A percentile compares a stretch with the other conserved stretches of the same genome.
These are phyloP conservation scores for Sclerotinia sclerotiorum DNA, from an alignment of 2,329 filamentous ascomycete genomes.

Conservation along the genomic window DNA sequence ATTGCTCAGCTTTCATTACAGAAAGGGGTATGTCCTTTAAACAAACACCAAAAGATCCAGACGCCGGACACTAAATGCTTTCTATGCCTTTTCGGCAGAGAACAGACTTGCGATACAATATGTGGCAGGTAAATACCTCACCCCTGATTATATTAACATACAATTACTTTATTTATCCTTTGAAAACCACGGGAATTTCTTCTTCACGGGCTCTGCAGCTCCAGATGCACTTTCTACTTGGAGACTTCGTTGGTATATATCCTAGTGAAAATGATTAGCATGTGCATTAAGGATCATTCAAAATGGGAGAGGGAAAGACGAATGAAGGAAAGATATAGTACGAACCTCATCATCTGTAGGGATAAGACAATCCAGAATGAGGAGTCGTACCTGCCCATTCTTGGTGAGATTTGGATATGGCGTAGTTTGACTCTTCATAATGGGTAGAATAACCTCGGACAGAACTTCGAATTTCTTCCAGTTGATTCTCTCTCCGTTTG, in stretches of 20 bases:
- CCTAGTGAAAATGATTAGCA: constrained; percentile 44
- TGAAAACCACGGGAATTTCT: constrained; percentile 65
- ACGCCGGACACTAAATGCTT: constrained; percentile 11
- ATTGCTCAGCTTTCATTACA: constrained; percentile 1
- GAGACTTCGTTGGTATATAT: constrained; percentile 63
- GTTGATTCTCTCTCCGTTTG: constrained; percentile 75
- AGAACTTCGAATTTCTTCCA: constrained; percentile 99
- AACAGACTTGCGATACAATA: background rate
- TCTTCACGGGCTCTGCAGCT: constrained; percentile 53
- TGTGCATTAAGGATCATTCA: background rate
- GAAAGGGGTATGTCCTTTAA: constrained; percentile 11
- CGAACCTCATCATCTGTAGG: constrained; percentile 84
- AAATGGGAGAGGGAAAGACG: background rate
- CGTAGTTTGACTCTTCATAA: constrained; percentile 87
- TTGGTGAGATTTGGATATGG: constrained; percentile 72
- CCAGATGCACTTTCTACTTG: constrained; percentile 55
- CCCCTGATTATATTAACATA: constrained; percentile 1
- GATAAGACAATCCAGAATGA: constrained; percentile 81
- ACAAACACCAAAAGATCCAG: constrained; percentile 5
- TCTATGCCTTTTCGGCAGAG: constrained; percentile 4
- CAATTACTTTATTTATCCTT: constrained; percentile 32
- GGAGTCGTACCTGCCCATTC: constrained; percentile 67
- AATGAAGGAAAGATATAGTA: constrained; percentile 26
- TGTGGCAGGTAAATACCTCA: background rate
- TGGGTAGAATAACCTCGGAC: constrained; percentile 83